phyloP scores from a whole-genome alignment of 2,329 filamentous ascomycete genomes.

The Colletotrichum truncatum region DNA sequence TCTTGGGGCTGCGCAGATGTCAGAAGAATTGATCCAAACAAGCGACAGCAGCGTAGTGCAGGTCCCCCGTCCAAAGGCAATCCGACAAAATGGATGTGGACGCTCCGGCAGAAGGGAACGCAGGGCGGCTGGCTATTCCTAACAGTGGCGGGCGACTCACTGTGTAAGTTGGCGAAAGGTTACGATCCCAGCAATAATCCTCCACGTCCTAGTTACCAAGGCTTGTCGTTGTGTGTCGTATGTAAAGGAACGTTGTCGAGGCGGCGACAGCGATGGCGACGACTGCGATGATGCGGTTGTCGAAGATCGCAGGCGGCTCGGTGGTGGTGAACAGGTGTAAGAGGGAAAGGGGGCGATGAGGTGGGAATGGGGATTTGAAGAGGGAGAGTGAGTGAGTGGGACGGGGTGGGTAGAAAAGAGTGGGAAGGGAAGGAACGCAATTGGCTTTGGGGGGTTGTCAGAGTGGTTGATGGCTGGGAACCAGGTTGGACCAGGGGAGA shows the following conservation, averaged over 20 bases:
- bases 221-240: neutral
- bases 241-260: neutral
- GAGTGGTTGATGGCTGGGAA: slow-evolving; percentile 27
- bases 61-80: neutral
- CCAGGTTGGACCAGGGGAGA: slow-evolving; percentile 1
- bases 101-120: neutral
- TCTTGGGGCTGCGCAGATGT: neutral
- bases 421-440: slow-evolving; percentile 24
- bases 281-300: slow-evolving; percentile 1
- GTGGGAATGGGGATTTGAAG: slow-evolving; percentile 28
- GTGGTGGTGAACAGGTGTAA: neutral
- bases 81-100: neutral
- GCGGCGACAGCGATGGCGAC: neutral
- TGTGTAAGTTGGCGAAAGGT: neutral
- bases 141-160: neutral
- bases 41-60: neutral
- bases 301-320: slow-evolving; percentile 9
- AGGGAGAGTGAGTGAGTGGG: slow-evolving; percentile 17
- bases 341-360: neutral
- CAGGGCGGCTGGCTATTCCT: slow-evolving; percentile 1
- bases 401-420: slow-evolving; percentile 25
- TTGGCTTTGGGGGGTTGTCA: slow-evolving; percentile 28
- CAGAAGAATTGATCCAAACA: neutral
- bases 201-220: neutral
- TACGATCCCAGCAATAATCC: neutral